Evolutionary conservation across 192 early-diverging fungal species (phyloP).

Genomic region (Coemansia guatemalensis): DNA sequence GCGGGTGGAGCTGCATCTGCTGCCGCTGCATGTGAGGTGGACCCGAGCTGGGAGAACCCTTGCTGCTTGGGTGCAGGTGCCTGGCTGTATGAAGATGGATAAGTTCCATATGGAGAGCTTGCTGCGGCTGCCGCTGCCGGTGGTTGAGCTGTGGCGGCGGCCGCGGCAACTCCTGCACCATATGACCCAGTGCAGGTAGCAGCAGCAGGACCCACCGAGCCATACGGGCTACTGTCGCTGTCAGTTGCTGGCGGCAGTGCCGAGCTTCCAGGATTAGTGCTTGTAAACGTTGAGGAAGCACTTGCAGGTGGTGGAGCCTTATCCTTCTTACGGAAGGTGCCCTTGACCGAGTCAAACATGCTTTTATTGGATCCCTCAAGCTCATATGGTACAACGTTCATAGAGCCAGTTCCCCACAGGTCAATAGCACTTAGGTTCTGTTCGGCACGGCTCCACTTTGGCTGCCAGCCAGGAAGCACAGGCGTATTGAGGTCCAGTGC

Average conservation of each 20-base stretch:
- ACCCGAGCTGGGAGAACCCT: background rate
- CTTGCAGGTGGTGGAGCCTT: conserved; percentile 25
- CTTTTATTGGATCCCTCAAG: conserved; percentile 25
- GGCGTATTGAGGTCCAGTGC: conserved; percentile 58
- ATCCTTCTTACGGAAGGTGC: conserved; percentile 50
- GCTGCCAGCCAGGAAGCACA: conserved; percentile 40
- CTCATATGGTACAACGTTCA: conserved; percentile 31
- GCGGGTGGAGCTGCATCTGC: conserved; percentile 12
- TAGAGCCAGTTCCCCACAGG: conserved; percentile 34
- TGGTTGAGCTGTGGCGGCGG: background rate
- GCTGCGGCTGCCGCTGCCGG: conserved; percentile 1
- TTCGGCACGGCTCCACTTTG: conserved; percentile 33
- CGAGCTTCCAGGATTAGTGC: conserved; percentile 5
- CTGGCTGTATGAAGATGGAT: conserved; percentile 2
- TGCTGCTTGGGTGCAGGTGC: conserved; percentile 6
- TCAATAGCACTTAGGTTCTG: conserved; percentile 31
- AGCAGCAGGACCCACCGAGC: conserved; percentile 3
- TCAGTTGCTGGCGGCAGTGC: conserved; percentile 7
- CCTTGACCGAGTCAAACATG: conserved; percentile 42
- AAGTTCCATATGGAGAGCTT: conserved; percentile 5
- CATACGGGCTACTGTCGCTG: conserved; percentile 21
- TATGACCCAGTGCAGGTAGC: conserved; percentile 4
- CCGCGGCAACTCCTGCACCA: background rate
- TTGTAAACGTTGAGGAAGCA: conserved; percentile 23
- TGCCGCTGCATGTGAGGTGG: conserved; percentile 2